phyloP scores from a whole-genome alignment of 75 land plant genomes.

The Chamaecyparis obtusa region DNA sequence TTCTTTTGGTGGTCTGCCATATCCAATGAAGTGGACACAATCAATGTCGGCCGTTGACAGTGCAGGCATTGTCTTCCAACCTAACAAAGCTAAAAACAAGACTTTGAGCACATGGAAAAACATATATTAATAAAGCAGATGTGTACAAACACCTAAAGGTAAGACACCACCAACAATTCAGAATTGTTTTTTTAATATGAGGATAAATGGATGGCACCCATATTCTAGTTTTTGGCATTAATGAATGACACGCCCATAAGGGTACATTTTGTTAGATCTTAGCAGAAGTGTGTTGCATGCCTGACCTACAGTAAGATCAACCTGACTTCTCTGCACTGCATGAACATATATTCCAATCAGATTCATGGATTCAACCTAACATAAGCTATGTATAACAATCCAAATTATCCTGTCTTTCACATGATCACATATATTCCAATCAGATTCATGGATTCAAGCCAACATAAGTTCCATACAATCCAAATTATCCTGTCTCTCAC shows the following conservation, averaged over 20 bases:
- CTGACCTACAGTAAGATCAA: background rate
- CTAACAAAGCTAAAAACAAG: background rate
- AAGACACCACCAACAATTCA: background rate
- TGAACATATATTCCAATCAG: background rate
- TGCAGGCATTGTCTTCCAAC: background rate
- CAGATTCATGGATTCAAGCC: background rate
- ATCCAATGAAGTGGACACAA: background rate
- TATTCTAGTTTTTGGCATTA: background rate
- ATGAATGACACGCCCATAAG: background rate
- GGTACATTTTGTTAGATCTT: background rate
- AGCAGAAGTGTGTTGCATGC: background rate
- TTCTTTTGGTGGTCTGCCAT: conserved; percentile 6
- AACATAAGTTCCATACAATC: background rate
- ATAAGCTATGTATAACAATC: too few species aligned
- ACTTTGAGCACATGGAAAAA: background rate
- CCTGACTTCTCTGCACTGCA: background rate
- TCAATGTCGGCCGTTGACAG: conserved; percentile 1
- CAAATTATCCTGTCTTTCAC: too few species aligned
- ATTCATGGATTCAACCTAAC: too few species aligned
- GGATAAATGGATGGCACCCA: background rate
- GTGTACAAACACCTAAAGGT: background rate
- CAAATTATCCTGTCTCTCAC: background rate
- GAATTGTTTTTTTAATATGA: background rate
- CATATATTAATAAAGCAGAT: background rate
- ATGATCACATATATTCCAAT: too few species aligned